phyloP scores from a whole-genome alignment of 1,284 basidiomycete genomes.

The Apiotrichum akiyoshidainum region DNA sequence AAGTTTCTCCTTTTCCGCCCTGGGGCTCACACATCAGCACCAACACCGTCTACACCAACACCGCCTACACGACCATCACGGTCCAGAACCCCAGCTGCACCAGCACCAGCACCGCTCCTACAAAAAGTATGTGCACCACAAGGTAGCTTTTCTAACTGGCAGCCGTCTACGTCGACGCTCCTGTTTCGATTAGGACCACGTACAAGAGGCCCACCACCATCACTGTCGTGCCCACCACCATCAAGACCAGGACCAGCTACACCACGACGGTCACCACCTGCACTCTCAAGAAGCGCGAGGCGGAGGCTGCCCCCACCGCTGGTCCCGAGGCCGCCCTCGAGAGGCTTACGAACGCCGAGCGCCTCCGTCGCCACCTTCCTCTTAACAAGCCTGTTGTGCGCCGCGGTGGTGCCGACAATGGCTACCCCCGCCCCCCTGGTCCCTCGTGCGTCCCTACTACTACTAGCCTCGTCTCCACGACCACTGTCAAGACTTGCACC shows the following conservation, averaged over 20 bases:
- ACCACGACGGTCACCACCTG: background rate
- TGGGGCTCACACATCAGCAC: too few species aligned
- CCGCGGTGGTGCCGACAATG: background rate
- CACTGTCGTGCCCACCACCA: background rate
- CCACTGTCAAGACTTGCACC: too few species aligned
- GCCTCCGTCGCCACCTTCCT: slow-evolving; percentile 17
- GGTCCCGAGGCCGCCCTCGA: background rate
- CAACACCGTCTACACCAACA: too few species aligned
- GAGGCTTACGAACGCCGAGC: slow-evolving; percentile 15
- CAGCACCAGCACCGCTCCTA: too few species aligned
- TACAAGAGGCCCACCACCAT: background rate
- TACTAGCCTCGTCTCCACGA: background rate
- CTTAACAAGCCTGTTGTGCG: background rate
- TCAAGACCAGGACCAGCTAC: background rate
- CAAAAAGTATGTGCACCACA: too few species aligned
- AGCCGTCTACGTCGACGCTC: too few species aligned
- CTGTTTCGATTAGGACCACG: too few species aligned
- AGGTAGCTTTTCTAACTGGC: too few species aligned
- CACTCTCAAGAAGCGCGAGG: background rate
- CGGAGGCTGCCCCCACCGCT: background rate
- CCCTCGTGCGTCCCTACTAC: slow-evolving; percentile 11
- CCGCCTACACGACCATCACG: too few species aligned
- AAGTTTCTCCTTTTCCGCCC: too few species aligned
- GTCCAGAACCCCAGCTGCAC: too few species aligned
- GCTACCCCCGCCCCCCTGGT: background rate